These are phyloP conservation scores for Ramaria rubella DNA, from an alignment of 768 basidiomycete genomes.

Conservation along the genomic window DNA sequence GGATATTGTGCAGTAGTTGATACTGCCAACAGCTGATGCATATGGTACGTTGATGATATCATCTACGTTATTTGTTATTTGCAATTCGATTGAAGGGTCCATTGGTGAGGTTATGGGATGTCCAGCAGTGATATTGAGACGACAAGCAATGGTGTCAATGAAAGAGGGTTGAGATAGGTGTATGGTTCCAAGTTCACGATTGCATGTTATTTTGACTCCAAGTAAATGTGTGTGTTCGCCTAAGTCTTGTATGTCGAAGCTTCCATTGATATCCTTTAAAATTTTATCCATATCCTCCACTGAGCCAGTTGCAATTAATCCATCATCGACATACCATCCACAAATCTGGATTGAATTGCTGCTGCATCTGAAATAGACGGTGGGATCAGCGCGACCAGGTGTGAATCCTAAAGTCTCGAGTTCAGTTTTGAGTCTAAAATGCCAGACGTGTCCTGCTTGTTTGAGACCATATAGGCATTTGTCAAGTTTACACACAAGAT, in stretches of 20 bases:
- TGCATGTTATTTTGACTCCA: background rate
- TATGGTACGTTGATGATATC: background rate
- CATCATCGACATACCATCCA: background rate
- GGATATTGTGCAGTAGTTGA: background rate
- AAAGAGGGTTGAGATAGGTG: background rate
- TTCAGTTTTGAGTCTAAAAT: background rate
- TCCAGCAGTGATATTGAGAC: background rate
- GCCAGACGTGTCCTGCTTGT: conserved; percentile 17
- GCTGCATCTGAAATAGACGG: background rate
- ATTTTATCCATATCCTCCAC: background rate
- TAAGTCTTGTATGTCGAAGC: background rate
- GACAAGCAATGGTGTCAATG: background rate
- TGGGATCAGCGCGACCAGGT: background rate
- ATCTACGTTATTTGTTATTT: background rate
- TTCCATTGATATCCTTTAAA: background rate
- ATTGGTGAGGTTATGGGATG: background rate
- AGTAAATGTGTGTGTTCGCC: background rate
- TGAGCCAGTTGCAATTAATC: background rate
- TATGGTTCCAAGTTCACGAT: background rate
- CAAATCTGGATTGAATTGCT: background rate
- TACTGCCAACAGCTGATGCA: background rate
- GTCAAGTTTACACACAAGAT: conserved; percentile 3
- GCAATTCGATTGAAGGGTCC: background rate
- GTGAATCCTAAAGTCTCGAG: background rate
- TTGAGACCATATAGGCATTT: conserved; percentile 19